A percentile compares a stretch with the other conserved stretches of the same genome.
Evolutionary conservation across 1,284 basidiomycete species (phyloP).

Genomic region (Sporisorium scitamineum): DNA sequence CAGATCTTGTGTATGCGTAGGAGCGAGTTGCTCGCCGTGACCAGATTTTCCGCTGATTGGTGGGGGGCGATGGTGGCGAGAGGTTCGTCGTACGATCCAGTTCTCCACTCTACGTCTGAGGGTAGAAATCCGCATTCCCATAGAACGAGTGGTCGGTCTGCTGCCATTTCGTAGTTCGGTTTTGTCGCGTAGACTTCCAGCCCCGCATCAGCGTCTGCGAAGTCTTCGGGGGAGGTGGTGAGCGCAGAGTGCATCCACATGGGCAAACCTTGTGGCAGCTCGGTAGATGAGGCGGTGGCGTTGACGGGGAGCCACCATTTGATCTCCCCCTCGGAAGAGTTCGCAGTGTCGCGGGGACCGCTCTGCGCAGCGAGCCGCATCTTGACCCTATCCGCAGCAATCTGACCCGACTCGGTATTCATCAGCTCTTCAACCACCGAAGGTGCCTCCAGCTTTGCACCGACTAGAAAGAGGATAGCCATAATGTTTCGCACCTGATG

Average conservation of each 20-base stretch:
- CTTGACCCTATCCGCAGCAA: conserved; percentile 41
- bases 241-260: conserved; percentile 35
- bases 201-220: neutral
- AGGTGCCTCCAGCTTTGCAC: conserved; percentile 82
- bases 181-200: conserved; percentile 71
- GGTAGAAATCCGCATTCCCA: conserved; percentile 88
- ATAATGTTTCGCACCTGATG: conserved; percentile 98
- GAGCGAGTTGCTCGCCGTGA: conserved; percentile 10
- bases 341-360: neutral
- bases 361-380: conserved; percentile 28
- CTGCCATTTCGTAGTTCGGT: conserved; percentile 93
- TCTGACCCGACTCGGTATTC: conserved; percentile 73
- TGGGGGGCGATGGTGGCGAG: conserved; percentile 6
- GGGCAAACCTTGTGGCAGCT: neutral
- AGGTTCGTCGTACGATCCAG: conserved; percentile 72
- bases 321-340: conserved; percentile 4
- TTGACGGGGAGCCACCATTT: conserved; percentile 50
- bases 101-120: conserved; percentile 80
- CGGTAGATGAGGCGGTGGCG: conserved; percentile 7
- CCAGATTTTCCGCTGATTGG: conserved; percentile 5
- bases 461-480: conserved; percentile 89
- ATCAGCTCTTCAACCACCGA: conserved; percentile 80
- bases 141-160: conserved; percentile 87
- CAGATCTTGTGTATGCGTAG: conserved; percentile 52
- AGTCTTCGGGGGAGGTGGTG: neutral